These are phyloP conservation scores for Musa troglodytarum DNA, from an alignment of 176 grass and related monocot species.

Conservation along the genomic window DNA sequence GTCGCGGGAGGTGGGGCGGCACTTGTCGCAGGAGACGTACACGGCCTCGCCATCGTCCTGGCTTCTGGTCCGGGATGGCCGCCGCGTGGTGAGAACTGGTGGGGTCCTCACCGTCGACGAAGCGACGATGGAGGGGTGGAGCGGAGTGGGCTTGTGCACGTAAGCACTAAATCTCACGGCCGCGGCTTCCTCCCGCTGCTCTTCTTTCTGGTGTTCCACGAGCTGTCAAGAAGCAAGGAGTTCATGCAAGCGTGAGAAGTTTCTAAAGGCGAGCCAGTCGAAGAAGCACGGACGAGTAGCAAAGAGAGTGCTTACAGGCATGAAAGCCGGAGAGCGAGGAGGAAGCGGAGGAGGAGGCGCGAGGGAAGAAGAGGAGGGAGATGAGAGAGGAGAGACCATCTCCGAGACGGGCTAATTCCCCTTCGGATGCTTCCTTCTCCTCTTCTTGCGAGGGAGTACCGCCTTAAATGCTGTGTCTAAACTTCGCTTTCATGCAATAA, in stretches of 20 bases:
- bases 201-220: constrained; percentile 18
- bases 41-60: constrained; percentile 27
- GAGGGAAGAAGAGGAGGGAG: constrained; percentile 20
- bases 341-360: constrained; percentile 8
- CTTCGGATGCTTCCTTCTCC: too few species aligned
- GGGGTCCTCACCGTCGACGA: neutral
- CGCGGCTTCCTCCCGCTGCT: neutral
- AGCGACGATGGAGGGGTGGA: constrained; percentile 13
- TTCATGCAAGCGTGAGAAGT: neutral
- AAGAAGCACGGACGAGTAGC: neutral
- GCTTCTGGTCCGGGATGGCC: constrained; percentile 26
- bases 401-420: too few species aligned
- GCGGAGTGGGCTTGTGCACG: constrained; percentile 47
- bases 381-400: constrained; percentile 15
- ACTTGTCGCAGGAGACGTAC: constrained; percentile 48
- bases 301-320: neutral
- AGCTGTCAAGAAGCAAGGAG: constrained; percentile 35
- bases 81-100: constrained; percentile 11
- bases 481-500: constrained; percentile 4
- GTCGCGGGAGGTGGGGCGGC: constrained; percentile 26
- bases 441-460: too few species aligned
- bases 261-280: too few species aligned
- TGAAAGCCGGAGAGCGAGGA: neutral
- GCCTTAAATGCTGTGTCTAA: neutral
- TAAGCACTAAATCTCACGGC: constrained; percentile 24